Percentiles rank a stretch among this genome's conserved stretches.
These are phyloP conservation scores for Dipteronia dyeriana DNA, from an alignment of 345 rosid species.

Conservation along the genomic window DNA sequence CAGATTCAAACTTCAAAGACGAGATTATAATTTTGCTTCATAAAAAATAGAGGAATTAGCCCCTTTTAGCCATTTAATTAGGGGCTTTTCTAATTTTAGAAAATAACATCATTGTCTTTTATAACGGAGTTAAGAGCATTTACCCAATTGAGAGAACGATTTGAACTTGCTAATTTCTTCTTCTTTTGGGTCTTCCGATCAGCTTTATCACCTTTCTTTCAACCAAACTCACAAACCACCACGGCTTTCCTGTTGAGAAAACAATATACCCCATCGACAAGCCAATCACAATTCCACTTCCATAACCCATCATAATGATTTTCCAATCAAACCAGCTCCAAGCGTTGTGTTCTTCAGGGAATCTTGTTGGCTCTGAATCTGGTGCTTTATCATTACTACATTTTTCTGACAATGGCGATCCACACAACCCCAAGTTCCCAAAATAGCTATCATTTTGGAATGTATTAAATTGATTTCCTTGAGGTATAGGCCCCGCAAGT, in stretches of 20 bases:
- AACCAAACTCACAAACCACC: background rate
- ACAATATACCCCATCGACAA: conserved; percentile 4
- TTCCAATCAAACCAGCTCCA: background rate
- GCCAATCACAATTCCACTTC: background rate
- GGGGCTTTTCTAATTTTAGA: too few species aligned
- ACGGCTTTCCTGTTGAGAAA: conserved; percentile 1
- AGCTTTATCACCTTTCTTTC: background rate
- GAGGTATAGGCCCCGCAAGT: background rate
- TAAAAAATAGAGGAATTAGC: too few species aligned
- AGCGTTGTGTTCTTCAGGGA: background rate
- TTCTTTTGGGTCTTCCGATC: background rate
- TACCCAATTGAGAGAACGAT: too few species aligned
- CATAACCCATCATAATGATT: background rate
- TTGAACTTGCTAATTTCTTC: background rate
- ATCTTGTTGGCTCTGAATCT: background rate
- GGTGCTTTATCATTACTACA: background rate
- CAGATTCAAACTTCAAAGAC: background rate
- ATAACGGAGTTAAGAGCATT: background rate
- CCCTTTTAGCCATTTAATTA: too few species aligned
- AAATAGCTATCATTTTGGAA: background rate
- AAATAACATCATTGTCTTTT: too few species aligned
- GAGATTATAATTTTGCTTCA: too few species aligned
- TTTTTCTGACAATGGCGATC: background rate
- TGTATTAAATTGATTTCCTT: background rate
- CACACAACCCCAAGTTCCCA: background rate